Evolutionary conservation across 805 yeast species (phyloP).

Genomic region (Lachancea sp.): DNA sequence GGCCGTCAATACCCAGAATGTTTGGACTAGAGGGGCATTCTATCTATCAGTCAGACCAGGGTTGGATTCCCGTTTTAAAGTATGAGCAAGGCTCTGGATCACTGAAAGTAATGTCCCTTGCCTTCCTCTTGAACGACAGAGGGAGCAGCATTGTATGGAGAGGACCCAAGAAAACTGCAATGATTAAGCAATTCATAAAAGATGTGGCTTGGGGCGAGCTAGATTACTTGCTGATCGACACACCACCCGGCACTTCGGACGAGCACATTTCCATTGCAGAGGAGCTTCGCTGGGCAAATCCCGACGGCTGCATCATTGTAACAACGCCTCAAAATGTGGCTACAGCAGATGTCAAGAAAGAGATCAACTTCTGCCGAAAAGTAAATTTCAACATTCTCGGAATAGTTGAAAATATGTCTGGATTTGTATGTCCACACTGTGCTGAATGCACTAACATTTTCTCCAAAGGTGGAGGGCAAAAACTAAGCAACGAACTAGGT

Average conservation of each 20-base stretch:
- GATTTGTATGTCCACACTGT: slow-evolving; percentile 92
- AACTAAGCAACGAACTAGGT: slow-evolving; percentile 53
- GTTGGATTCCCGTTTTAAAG: slow-evolving; percentile 85
- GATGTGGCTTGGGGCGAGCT: slow-evolving; percentile 90
- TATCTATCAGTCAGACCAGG: slow-evolving; percentile 71
- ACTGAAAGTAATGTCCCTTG: slow-evolving; percentile 76
- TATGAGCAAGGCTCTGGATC: slow-evolving; percentile 31
- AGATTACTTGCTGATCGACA: slow-evolving; percentile 75
- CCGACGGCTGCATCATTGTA: slow-evolving; percentile 91
- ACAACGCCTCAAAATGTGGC: slow-evolving; percentile 96
- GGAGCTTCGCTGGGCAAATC: slow-evolving; percentile 60
- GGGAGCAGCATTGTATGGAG: slow-evolving; percentile 96
- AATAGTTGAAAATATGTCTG: slow-evolving; percentile 92
- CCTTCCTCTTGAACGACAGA: slow-evolving; percentile 75
- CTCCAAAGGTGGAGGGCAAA: slow-evolving; percentile 86
- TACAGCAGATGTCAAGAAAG: slow-evolving; percentile 89
- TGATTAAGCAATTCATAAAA: slow-evolving; percentile 86
- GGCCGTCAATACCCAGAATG: slow-evolving; percentile 95
- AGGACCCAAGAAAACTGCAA: slow-evolving; percentile 97
- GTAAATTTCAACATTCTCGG: slow-evolving; percentile 79
- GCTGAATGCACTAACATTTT: slow-evolving; percentile 88
- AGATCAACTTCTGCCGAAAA: slow-evolving; percentile 83
- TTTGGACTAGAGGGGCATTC: slow-evolving; percentile 80
- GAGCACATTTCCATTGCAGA: slow-evolving; percentile 97
- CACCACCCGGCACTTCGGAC: slow-evolving; percentile 98